Base-by-base conservation (phyloP, 2,329 filamentous ascomycete genomes). In the Botrytis medusae region DNA sequence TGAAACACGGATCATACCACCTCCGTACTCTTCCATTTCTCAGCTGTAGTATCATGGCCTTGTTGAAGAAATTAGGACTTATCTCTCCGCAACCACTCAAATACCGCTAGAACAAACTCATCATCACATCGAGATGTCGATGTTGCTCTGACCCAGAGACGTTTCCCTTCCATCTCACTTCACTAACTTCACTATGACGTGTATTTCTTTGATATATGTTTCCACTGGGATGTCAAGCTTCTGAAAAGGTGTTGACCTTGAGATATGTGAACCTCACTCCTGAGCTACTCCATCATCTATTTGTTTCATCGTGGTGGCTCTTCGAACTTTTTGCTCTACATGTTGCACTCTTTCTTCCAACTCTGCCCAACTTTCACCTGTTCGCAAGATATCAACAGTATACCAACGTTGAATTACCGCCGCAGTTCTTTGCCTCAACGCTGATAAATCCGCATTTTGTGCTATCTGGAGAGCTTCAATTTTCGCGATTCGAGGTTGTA, bases 361-460 rank as follows among this genome's bases (percentile, higher is more conserved):
- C 40, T 80, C 79, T 34, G 80, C 80, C 80, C 80, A 82, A 34
- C 59, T 76, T n/a, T 81, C 80, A 34, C 80, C 80, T 34, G 76
- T 74, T 29, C 75, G 72, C 25, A 81, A 65, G 60, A 81, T 73
- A 73, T 81, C 78, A 29, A 76, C 71, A 29, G 74, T 75, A 72
- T 82, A 81, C 80, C 80, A 81, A 34, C 75, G 75, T 71, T 81
- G 79, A 46, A 82, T 75, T 2, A 80, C 63, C 8, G 76, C 77
- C 7, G 80, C 80, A 40, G 76, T 81, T 69, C 78, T 67, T 61
- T 79, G 77, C 65, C 79, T 76, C 32, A 82, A 67, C 25, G 78
- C 74, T 67, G 76, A 74, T 34, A 81, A 75, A n/a, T 81, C 79
- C 34, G 76, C 71, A 71, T 75, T 77, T 70, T 82, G 80, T 22